A percentile compares a stretch with the other conserved stretches of the same genome.
These are phyloP conservation scores for Sugiyamaella chiloensis DNA, from an alignment of 805 yeast genomes.

Conservation along the genomic window DNA sequence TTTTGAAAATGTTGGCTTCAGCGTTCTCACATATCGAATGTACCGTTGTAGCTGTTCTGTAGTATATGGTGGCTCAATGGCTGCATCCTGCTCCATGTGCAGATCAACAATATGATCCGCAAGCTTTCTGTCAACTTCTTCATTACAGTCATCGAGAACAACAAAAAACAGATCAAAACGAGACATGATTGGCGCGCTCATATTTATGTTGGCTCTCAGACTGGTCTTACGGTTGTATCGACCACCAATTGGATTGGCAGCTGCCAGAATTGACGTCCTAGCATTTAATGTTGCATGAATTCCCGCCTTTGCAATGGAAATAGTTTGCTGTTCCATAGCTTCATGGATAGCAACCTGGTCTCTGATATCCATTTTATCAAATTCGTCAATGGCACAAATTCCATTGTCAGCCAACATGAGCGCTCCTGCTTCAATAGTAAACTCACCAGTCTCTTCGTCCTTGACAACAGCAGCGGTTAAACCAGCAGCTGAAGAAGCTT, in stretches of 20 bases:
- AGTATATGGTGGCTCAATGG: slow-evolving; percentile 83
- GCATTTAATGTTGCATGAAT: slow-evolving; percentile 97
- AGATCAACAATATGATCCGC: slow-evolving; percentile 91
- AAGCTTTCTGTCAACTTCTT: slow-evolving; percentile 79
- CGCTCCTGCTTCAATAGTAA: slow-evolving; percentile 98
- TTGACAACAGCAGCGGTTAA: slow-evolving; percentile 96
- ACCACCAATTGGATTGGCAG: slow-evolving; percentile 99
- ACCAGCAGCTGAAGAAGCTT: slow-evolving; percentile 98
- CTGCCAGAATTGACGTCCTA: slow-evolving; percentile 92
- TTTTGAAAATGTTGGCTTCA: slow-evolving; percentile 82
- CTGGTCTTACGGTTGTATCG: slow-evolving; percentile 86
- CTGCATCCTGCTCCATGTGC: slow-evolving; percentile 87
- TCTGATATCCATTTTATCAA: slow-evolving; percentile 92
- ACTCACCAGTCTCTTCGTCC: slow-evolving; percentile 96
- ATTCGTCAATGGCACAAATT: slow-evolving; percentile 97
- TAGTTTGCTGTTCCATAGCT: slow-evolving; percentile 99
- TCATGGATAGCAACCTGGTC: slow-evolving; percentile 99
- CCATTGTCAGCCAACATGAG: slow-evolving; percentile 98
- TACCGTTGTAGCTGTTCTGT: slow-evolving; percentile 86
- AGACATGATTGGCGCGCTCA: slow-evolving; percentile 99
- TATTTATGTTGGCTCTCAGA: slow-evolving; percentile 78
- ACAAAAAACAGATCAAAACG: slow-evolving; percentile 95
- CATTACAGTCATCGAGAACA: slow-evolving; percentile 91
- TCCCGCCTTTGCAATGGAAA: slow-evolving; percentile 97
- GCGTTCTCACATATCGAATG: slow-evolving; percentile 87